A percentile compares a stretch with the other conserved stretches of the same genome.
Evolutionary conservation across 352 stramenopile species (phyloP).

Genomic region (Globisporangium abappressorium): DNA sequence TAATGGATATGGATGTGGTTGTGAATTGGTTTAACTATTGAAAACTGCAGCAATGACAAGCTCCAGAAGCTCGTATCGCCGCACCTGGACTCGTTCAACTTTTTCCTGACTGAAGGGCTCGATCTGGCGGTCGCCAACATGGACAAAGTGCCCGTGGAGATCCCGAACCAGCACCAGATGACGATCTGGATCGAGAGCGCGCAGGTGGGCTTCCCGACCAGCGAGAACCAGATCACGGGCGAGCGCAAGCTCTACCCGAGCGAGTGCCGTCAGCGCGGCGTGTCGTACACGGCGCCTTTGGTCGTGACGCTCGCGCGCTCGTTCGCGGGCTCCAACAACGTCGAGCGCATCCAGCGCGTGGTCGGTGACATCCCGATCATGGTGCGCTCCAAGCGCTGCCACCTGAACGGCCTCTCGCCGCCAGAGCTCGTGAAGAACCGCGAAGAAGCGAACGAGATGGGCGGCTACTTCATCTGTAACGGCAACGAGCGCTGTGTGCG

Average conservation of each 20-base stretch:
- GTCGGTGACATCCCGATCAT: slow-evolving; percentile 98
- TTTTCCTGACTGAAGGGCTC: slow-evolving; percentile 95
- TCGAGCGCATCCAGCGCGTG: slow-evolving; percentile 80
- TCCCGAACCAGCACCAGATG: slow-evolving; percentile 85
- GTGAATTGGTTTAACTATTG: not conserved
- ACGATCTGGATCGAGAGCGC: slow-evolving; percentile 93
- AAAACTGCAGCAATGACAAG: slow-evolving; percentile 60
- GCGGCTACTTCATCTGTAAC: slow-evolving; percentile 99
- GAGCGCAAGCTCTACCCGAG: slow-evolving; percentile 88
- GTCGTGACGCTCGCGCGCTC: slow-evolving; percentile 90
- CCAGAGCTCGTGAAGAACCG: slow-evolving; percentile 83
- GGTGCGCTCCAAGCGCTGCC: slow-evolving; percentile 95
- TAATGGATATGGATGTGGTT: not conserved
- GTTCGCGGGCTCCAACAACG: slow-evolving; percentile 75
- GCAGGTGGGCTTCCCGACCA: slow-evolving; percentile 89
- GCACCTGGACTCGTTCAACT: slow-evolving; percentile 99
- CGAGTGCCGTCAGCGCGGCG: slow-evolving; percentile 95
- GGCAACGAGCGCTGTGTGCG: slow-evolving; percentile 98
- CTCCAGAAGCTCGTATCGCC: slow-evolving; percentile 91
- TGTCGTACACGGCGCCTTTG: slow-evolving; percentile 95
- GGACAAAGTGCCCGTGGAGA: slow-evolving; percentile 84
- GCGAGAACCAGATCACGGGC: slow-evolving; percentile 79
- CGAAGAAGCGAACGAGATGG: slow-evolving; percentile 97
- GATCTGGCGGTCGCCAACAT: slow-evolving; percentile 92
- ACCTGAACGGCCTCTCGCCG: slow-evolving; percentile 88